A percentile compares a stretch with the other conserved stretches of the same genome.
phyloP scores from a whole-genome alignment of 257 asterid species.

The Eustoma russellianum region DNA sequence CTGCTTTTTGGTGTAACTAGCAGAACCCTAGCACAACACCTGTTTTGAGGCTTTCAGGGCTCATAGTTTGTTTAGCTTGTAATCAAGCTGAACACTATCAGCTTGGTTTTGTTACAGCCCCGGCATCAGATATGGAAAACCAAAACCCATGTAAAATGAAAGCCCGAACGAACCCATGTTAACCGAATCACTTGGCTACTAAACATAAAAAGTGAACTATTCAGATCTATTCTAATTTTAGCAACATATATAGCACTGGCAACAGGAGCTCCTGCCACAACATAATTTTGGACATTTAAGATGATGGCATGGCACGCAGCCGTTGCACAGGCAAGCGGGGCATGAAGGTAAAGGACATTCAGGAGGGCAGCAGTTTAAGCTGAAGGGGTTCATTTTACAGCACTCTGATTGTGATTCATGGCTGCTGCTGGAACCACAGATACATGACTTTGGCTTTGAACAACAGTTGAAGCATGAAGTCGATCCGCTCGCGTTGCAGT shows the following conservation, averaged over 20 bases:
- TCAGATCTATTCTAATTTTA: conserved; percentile 9
- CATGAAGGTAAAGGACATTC: conserved; percentile 8
- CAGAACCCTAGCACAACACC: no score
- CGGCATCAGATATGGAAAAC: no score
- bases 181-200: no score
- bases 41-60: no score
- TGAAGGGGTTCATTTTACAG: conserved; percentile 30
- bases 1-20: no score
- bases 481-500: conserved; percentile 27
- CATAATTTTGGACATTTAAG: conserved; percentile 38
- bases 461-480: conserved; percentile 7
- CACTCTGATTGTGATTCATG: conserved; percentile 7
- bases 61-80: no score
- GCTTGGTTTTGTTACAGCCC: no score
- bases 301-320: conserved; percentile 21
- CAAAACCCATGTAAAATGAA: no score
- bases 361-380: conserved; percentile 21
- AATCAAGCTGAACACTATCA: no score
- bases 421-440: conserved; percentile 19
- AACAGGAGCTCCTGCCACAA: conserved; percentile 39
- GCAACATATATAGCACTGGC: conserved; percentile 47
- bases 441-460: no score
- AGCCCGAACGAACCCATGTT: no score
- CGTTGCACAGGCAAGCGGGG: conserved; percentile 15
- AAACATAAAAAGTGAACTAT: no score